Conservation (phyloP, 768 basidiomycete genomes). For the Suillus fuscotomentosus region DNA sequence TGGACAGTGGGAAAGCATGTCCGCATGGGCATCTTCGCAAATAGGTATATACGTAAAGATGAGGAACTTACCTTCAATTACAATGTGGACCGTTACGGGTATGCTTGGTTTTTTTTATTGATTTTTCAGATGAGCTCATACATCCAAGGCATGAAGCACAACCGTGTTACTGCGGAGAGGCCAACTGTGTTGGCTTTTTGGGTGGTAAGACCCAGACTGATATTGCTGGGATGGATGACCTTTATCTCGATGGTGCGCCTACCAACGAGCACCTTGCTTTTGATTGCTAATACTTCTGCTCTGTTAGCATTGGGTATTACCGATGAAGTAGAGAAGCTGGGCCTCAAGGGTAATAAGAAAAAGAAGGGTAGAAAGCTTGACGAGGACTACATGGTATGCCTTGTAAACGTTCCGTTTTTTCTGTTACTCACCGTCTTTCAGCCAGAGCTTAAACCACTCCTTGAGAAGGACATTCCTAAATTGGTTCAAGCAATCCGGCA, state of each 20-base stretch:
- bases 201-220: conserved; percentile 99
- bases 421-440: conserved; percentile 28
- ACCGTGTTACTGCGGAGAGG: conserved; percentile 91
- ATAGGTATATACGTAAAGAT: conserved; percentile 65
- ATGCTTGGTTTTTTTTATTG: conserved; percentile 25
- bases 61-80: conserved; percentile 99
- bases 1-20: conserved; percentile 91
- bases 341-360: conserved; percentile 85
- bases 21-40: conserved; percentile 99
- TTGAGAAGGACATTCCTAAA: conserved; percentile 82
- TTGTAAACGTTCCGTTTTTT: background rate
- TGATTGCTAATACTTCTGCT: background rate
- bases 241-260: conserved; percentile 82
- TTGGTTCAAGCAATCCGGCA: conserved; percentile 91
- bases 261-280: background rate
- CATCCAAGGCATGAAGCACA: conserved; percentile 86
- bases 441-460: conserved; percentile 77
- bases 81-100: conserved; percentile 99
- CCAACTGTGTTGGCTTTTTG: conserved; percentile 93
- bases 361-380: conserved; percentile 92
- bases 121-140: background rate
- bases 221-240: conserved; percentile 89
- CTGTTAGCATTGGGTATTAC: conserved; percentile 83
- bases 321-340: conserved; percentile 82
- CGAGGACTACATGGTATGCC: conserved; percentile 83